Evolutionary conservation across 768 basidiomycete genomes (phyloP), one percentile per base, ranked within the genome.

Genomic region (Candolleomyces aberdarensis): DNA sequence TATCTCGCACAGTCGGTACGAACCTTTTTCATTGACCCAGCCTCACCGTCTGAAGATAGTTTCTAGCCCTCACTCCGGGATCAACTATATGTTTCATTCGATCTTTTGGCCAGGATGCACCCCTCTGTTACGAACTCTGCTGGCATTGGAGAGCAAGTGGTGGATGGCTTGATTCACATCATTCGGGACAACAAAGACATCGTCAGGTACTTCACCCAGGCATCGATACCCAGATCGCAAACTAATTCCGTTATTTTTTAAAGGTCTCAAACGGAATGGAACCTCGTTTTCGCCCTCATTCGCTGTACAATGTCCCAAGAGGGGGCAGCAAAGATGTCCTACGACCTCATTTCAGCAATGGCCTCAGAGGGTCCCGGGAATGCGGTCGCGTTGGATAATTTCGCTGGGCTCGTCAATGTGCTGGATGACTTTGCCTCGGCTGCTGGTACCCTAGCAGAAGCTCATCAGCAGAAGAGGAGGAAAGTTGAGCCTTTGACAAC

Each of bases 181-280:
- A 76, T 96, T n/a, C 84, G 90, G 67, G 85, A 88, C 51, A 85
- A 96, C 65, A 79, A 81, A 50, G 78, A 85, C 7, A 84, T 93
- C 26, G 85, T 95, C 64, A 82, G 83, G 92, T 88, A 60, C 26
- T 63, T 59, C 22, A 19, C n/a, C 20, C 51, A 49, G 48, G 41
- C 54, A 17, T 36, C 20, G 57, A 44, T 51, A 26, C 20, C 59
- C 56, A 55, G n/a, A 20, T 44, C 14, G 43, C 22, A 32, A 7
- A 29, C 26, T 36, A 43, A 54, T 26, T 56, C 60, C 49, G 55
- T 31, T 61, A 39, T 39, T 53, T 39, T 53, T 0, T 58, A 94
- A 26, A 26, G 88, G 58, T 95, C 94, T 1, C 88, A 91, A 65
- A 98, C 96, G 0, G 96, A 98, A 71, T 99, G 96, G 96, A 94